These are phyloP conservation scores for Echites panduratus DNA, from an alignment of 257 asterid genomes.

Conservation along the genomic window DNA sequence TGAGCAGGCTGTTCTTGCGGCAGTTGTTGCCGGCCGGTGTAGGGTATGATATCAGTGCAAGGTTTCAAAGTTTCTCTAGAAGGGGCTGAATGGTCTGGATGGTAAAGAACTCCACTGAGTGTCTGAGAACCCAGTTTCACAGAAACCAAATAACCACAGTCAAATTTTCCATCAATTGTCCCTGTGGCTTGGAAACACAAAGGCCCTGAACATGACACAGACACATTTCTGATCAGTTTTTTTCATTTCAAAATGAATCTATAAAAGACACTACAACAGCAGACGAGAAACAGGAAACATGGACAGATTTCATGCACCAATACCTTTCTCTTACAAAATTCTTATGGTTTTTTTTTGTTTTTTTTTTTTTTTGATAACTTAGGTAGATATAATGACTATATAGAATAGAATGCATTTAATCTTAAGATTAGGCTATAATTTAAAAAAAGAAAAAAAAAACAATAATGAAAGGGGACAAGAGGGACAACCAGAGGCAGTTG, in stretches of 20 bases:
- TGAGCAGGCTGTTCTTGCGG: conserved; percentile 20
- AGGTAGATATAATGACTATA: background rate
- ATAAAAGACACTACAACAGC: too few species aligned
- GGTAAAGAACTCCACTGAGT: conserved; percentile 69
- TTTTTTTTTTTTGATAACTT: background rate
- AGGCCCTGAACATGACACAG: conserved; percentile 18
- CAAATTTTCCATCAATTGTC: conserved; percentile 68
- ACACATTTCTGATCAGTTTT: background rate
- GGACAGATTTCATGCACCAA: background rate
- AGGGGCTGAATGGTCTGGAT: conserved; percentile 27
- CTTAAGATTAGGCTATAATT: background rate
- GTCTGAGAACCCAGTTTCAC: conserved; percentile 53
- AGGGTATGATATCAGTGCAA: conserved; percentile 38
- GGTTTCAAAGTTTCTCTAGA: background rate
- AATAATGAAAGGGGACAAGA: background rate
- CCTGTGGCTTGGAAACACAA: conserved; percentile 44
- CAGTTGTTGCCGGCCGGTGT: conserved; percentile 14
- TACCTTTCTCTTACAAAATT: too few species aligned
- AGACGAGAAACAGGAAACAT: background rate
- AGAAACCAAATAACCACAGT: conserved; percentile 69
- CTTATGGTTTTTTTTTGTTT: too few species aligned
- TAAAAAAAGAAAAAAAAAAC: background rate
- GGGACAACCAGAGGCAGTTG: conserved; percentile 14
- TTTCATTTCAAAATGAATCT: background rate
- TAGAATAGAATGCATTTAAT: background rate